These are phyloP conservation scores for Pelargonium australe DNA, from an alignment of 441 rosid genomes.

Conservation along the genomic window DNA sequence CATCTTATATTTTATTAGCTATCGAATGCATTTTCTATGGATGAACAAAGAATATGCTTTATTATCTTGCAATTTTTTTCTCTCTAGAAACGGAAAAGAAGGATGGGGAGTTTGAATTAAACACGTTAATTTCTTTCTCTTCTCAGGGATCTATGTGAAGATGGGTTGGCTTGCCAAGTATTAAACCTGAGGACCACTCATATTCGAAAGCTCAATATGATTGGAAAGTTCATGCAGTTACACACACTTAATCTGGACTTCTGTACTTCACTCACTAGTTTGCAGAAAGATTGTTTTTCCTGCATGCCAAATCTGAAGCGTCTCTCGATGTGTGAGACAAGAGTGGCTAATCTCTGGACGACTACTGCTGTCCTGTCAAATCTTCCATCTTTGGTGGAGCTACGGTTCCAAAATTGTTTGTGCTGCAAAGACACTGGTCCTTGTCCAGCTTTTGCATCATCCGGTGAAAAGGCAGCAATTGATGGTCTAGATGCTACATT, in stretches of 20 bases:
- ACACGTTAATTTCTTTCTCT: conserved; percentile 4
- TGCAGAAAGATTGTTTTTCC: conserved; percentile 48
- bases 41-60: not conserved
- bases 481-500: conserved; percentile 10
- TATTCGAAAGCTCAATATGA: conserved; percentile 38
- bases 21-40: not conserved
- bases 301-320: conserved; percentile 45
- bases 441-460: conserved; percentile 26
- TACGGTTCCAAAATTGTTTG: conserved; percentile 50
- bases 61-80: not conserved
- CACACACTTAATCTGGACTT: conserved; percentile 43
- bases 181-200: conserved; percentile 30
- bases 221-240: conserved; percentile 38
- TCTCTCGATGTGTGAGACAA: conserved; percentile 53
- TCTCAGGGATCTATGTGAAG: conserved; percentile 34
- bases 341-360: conserved; percentile 51
- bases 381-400: conserved; percentile 44
- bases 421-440: conserved; percentile 44
- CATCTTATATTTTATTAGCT: not conserved
- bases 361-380: conserved; percentile 40
- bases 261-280: conserved; percentile 40
- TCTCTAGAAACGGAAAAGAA: no score
- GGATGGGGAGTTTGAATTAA: no score
- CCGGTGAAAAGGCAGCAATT: conserved; percentile 18
- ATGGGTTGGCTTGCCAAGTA: conserved; percentile 36